phyloP scores from a whole-genome alignment of 352 stramenopile genomes.

The Globisporangium rhizosaccharum region DNA sequence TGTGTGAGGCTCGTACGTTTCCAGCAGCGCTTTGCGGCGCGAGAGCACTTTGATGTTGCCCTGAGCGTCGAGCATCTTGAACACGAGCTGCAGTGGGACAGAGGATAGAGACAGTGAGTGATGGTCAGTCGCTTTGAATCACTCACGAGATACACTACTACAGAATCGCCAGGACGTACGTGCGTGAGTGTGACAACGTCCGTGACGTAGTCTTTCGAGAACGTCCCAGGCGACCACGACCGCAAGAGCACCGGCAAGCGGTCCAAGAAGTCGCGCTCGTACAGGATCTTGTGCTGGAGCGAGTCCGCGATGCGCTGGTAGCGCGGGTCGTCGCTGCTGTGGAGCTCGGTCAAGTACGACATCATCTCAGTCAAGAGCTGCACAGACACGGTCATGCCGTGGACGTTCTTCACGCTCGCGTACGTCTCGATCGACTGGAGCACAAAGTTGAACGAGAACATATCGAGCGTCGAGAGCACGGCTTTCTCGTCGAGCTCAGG shows the following conservation, averaged over 20 bases:
- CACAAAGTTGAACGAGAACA: constrained; percentile 91
- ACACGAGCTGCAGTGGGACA: constrained; percentile 47
- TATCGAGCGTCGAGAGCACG: constrained; percentile 81
- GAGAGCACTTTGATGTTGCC: constrained; percentile 83
- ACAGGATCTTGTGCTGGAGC: constrained; percentile 86
- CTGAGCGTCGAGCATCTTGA: constrained; percentile 82
- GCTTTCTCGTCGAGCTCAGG: constrained; percentile 72
- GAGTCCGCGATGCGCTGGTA: constrained; percentile 80
- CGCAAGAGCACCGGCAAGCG: constrained; percentile 77
- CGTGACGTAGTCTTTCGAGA: constrained; percentile 57
- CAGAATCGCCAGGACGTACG: constrained; percentile 25
- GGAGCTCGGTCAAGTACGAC: constrained; percentile 73
- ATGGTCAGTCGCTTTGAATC: background rate
- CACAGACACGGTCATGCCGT: constrained; percentile 77
- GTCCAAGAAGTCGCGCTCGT: constrained; percentile 85
- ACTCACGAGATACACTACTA: background rate
- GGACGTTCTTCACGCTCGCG: constrained; percentile 69
- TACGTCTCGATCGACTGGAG: constrained; percentile 87
- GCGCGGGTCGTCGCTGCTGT: constrained; percentile 63
- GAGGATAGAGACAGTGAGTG: background rate
- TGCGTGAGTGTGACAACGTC: constrained; percentile 86
- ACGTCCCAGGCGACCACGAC: constrained; percentile 63
- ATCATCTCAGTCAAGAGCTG: constrained; percentile 83
- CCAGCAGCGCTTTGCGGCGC: constrained; percentile 53
- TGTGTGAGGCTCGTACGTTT: constrained; percentile 26